These are phyloP conservation scores for Plasmodium relictum DNA, from an alignment of 169 alveolate genomes.

Conservation along the genomic window DNA sequence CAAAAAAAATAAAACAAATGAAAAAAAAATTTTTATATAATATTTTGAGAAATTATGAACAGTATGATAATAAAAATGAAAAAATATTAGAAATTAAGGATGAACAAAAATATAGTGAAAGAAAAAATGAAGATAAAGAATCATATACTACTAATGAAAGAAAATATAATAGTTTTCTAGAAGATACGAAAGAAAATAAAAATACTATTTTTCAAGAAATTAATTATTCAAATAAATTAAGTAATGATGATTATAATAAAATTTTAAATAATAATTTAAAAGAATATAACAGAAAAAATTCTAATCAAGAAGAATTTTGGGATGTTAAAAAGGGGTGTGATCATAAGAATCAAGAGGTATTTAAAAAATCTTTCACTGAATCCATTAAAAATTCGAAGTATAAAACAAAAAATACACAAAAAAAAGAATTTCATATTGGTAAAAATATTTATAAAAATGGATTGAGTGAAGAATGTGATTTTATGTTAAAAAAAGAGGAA, in stretches of 20 bases:
- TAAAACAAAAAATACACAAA: slow-evolving; percentile 12
- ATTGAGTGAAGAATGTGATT: slow-evolving; percentile 2
- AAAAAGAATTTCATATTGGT: neutral
- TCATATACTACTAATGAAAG: too few species aligned
- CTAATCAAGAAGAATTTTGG: neutral
- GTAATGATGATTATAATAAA: slow-evolving; percentile 12
- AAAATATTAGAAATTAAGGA: neutral
- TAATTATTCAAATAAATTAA: neutral
- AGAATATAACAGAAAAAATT: neutral
- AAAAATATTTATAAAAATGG: neutral
- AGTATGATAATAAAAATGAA: slow-evolving; percentile 1
- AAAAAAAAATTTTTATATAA: slow-evolving; percentile 23
- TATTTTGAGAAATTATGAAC: slow-evolving; percentile 16
- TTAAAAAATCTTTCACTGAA: slow-evolving; percentile 15
- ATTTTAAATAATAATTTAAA: neutral
- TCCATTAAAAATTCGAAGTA: slow-evolving; percentile 21
- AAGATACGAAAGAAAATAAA: neutral
- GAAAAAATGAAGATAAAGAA: neutral
- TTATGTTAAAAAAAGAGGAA: neutral
- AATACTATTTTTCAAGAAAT: neutral
- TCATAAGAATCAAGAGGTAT: slow-evolving; percentile 3
- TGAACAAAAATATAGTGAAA: neutral
- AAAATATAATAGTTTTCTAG: too few species aligned
- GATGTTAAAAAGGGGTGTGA: slow-evolving; percentile 14
- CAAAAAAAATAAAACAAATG: slow-evolving; percentile 37